These are phyloP conservation scores for Symbiodinium pilosum DNA, from an alignment of 73 alveolate genomes.

Conservation along the genomic window DNA sequence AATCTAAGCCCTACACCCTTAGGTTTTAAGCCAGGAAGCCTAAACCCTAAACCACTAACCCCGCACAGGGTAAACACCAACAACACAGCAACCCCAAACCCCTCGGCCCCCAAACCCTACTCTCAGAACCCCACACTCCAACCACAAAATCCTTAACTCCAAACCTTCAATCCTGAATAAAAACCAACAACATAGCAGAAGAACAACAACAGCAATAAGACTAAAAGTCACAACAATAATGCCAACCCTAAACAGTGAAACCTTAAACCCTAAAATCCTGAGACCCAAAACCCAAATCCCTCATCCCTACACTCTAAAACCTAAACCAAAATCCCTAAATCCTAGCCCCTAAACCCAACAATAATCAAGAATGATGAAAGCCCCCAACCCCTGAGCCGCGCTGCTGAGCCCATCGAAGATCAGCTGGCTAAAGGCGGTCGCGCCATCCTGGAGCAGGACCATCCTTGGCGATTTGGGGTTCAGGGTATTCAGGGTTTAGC, in stretches of 20 bases:
- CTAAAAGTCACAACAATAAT: too few species aligned
- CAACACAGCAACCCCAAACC: too few species aligned
- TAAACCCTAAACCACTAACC: background rate
- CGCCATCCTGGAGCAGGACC: background rate
- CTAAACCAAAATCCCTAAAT: background rate
- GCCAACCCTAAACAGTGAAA: background rate
- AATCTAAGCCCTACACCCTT: too few species aligned
- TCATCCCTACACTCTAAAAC: background rate
- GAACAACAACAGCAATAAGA: too few species aligned
- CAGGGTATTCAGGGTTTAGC: too few species aligned
- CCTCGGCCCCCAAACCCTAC: background rate
- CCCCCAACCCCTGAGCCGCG: background rate
- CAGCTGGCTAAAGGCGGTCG: background rate
- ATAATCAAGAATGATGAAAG: background rate
- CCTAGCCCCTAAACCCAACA: background rate
- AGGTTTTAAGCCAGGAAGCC: background rate
- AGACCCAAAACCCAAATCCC: background rate
- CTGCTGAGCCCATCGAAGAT: background rate
- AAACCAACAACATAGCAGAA: too few species aligned
- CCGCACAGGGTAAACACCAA: background rate
- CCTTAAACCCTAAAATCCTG: background rate
- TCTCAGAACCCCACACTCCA: too few species aligned
- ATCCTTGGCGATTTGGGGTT: background rate
- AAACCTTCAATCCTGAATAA: background rate
- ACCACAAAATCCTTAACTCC: background rate